Conservation (phyloP, 2,329 filamentous ascomycete genomes). For the Capronia americana region DNA sequence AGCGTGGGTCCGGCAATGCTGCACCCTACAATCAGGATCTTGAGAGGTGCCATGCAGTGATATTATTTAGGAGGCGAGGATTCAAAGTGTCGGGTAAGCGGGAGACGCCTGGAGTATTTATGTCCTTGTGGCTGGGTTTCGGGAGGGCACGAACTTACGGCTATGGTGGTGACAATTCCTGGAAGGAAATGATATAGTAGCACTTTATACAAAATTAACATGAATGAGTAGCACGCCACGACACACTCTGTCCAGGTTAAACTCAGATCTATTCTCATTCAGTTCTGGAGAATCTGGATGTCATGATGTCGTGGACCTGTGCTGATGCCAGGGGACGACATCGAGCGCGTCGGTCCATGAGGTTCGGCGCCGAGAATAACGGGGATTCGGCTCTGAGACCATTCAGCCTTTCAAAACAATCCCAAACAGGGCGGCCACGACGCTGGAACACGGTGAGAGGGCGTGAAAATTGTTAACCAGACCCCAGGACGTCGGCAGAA, state of each 20-base stretch:
- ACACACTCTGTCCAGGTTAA: background rate
- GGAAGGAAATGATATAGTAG: background rate
- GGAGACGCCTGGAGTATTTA: background rate
- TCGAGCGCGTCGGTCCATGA: background rate
- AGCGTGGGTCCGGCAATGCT: slow-evolving; percentile 52
- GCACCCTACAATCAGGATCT: slow-evolving; percentile 57
- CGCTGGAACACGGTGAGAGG: background rate
- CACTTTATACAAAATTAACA: background rate
- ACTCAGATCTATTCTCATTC: background rate
- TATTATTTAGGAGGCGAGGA: background rate
- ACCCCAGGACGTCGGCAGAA: too few species aligned
- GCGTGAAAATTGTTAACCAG: background rate
- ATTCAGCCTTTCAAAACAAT: background rate
- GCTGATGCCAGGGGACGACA: background rate
- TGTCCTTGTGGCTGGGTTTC: background rate
- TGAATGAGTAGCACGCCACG: too few species aligned
- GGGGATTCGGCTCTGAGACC: background rate
- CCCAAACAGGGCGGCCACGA: background rate
- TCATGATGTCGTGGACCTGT: background rate
- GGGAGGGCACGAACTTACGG: background rate
- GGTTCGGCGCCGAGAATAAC: background rate
- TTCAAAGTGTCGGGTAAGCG: background rate
- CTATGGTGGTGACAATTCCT: background rate
- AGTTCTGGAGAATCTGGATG: background rate
- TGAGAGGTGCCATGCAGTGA: slow-evolving; percentile 43